A percentile compares a stretch with the other conserved stretches of the same genome.
These are phyloP conservation scores for Aphanocladium album DNA, from an alignment of 2,329 filamentous ascomycete genomes.

Conservation along the genomic window DNA sequence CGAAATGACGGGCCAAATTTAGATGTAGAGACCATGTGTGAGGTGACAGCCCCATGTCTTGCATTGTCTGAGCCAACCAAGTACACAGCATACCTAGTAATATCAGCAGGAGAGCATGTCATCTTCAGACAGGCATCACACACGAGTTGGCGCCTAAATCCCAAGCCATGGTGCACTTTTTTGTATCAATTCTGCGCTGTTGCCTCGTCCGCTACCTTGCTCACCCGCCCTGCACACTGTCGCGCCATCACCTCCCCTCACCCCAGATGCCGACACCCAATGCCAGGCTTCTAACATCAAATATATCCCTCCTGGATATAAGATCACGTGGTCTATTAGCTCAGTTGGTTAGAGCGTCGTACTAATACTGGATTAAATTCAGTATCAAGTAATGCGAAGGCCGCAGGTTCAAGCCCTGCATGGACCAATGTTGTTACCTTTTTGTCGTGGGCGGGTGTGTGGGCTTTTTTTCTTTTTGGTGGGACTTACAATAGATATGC, in stretches of 20 bases:
- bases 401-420: slow-evolving; percentile 12
- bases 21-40: background rate
- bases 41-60: background rate
- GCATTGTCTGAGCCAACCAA: background rate
- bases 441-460: background rate
- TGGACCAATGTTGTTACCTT: background rate
- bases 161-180: too few species aligned
- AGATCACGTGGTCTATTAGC: slow-evolving; percentile 11
- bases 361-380: slow-evolving; percentile 7
- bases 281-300: background rate
- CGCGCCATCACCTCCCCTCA: background rate
- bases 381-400: slow-evolving; percentile 14
- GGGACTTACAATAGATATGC: background rate
- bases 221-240: background rate
- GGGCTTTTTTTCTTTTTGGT: background rate
- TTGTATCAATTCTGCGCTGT: too few species aligned
- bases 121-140: too few species aligned
- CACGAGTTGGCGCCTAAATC: too few species aligned
- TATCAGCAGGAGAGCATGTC: too few species aligned
- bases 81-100: too few species aligned
- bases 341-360: slow-evolving; percentile 14
- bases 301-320: background rate
- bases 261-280: background rate
- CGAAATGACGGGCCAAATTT: background rate
- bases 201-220: too few species aligned